Conservation (phyloP, 164 flowering plant genomes). For the Cinnamomum chago region DNA sequence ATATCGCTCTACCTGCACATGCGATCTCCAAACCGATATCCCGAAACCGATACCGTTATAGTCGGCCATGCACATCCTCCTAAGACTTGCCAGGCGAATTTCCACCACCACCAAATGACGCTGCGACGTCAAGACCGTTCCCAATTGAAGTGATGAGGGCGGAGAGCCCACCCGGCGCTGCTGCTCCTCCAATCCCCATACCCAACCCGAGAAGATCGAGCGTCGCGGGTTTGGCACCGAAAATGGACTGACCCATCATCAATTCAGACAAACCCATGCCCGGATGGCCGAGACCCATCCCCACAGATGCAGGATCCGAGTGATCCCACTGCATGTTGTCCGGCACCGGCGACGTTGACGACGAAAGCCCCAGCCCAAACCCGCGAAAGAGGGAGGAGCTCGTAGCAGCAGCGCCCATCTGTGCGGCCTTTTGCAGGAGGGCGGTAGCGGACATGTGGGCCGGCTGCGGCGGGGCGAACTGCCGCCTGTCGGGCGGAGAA, state of each 20-base stretch:
- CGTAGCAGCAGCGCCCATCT: slow-evolving; percentile 60
- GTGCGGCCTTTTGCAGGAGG: slow-evolving; percentile 70
- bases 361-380: slow-evolving; percentile 29
- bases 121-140: slow-evolving; percentile 46
- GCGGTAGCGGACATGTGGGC: slow-evolving; percentile 77
- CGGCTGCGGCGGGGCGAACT: slow-evolving; percentile 29
- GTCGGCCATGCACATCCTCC: slow-evolving; percentile 19
- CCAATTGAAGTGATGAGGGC: slow-evolving; percentile 64
- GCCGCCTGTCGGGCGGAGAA: slow-evolving; percentile 13
- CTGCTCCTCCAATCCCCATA: slow-evolving; percentile 32
- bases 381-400: slow-evolving; percentile 54
- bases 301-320: slow-evolving; percentile 26
- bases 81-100: slow-evolving; percentile 24
- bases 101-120: slow-evolving; percentile 32
- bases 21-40: not conserved
- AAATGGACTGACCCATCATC: slow-evolving; percentile 34
- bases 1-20: not conserved
- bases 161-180: slow-evolving; percentile 27
- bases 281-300: slow-evolving; percentile 35
- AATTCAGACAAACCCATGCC: slow-evolving; percentile 30
- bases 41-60: not conserved
- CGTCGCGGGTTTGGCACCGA: slow-evolving; percentile 44
- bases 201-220: slow-evolving; percentile 71
- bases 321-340: slow-evolving; percentile 20
- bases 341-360: slow-evolving; percentile 21